Conservation (phyloP, 2,329 filamentous ascomycete species). For the Phoma sp. region DNA sequence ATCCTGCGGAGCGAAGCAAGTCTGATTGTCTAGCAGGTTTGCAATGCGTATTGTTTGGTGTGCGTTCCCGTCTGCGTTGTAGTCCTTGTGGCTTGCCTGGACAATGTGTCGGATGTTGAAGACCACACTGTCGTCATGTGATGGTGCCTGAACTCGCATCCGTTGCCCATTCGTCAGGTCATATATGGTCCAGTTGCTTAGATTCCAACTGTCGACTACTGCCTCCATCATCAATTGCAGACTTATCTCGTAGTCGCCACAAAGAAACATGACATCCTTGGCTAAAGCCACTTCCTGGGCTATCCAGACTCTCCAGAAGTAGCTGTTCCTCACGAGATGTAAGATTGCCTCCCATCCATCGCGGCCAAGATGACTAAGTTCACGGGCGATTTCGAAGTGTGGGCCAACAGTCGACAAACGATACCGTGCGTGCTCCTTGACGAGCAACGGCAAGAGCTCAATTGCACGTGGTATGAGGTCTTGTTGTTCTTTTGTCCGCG, state of each 20-base stretch:
- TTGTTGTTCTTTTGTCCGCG: not conserved
- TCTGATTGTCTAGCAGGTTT: constrained; percentile 2
- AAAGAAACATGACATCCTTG: not conserved
- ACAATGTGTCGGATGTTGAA: not conserved
- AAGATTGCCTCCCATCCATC: constrained; percentile 5
- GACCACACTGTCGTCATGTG: constrained; percentile 1
- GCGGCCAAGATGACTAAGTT: constrained; percentile 6
- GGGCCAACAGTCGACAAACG: not conserved
- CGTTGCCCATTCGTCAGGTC: not conserved
- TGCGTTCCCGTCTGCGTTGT: not conserved
- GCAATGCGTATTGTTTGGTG: constrained; percentile 5
- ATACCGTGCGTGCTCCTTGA: not conserved
- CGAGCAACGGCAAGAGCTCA: not conserved
- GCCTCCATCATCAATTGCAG: not conserved
- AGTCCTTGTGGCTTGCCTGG: not conserved
- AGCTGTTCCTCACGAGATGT: not conserved
- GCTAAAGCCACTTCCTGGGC: constrained; percentile 1
- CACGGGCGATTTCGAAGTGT: not conserved
- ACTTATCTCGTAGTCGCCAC: constrained; percentile 2
- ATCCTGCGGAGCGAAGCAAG: constrained; percentile 4
- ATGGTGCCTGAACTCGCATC: not conserved
- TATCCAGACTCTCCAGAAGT: constrained; percentile 4
- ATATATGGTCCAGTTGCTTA: not conserved
- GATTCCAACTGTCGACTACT: not conserved
- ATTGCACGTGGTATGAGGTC: constrained; percentile 1